Percentiles rank a stretch among this genome's conserved stretches.
These are phyloP conservation scores for Candolleomyces aberdarensis DNA, from an alignment of 768 basidiomycete species.

Conservation along the genomic window DNA sequence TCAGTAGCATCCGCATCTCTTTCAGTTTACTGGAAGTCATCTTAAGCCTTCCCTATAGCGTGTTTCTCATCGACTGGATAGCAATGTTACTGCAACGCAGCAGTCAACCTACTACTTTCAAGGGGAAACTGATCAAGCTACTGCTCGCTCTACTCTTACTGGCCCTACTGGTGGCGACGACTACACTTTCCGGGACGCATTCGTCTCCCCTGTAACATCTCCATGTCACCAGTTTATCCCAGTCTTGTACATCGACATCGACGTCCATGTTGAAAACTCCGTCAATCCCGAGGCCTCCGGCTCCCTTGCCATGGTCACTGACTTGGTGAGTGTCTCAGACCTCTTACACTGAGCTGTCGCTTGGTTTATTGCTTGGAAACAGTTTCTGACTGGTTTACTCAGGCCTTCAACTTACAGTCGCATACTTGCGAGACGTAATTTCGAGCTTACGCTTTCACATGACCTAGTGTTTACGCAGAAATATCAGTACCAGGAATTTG, in stretches of 20 bases:
- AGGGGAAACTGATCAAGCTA: conserved; percentile 20
- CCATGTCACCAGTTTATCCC: conserved; percentile 18
- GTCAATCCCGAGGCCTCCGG: not conserved
- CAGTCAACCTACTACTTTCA: conserved; percentile 25
- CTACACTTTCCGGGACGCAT: conserved; percentile 23
- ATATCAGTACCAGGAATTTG: too few relatives aligned
- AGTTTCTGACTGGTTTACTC: not conserved
- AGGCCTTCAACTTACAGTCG: conserved; percentile 6
- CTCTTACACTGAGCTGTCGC: not conserved
- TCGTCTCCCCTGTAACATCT: conserved; percentile 19
- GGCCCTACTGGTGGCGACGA: conserved; percentile 19
- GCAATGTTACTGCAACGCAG: conserved; percentile 18
- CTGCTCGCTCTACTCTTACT: conserved; percentile 19
- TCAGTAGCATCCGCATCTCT: conserved; percentile 1
- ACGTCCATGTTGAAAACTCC: conserved; percentile 17
- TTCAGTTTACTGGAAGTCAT: not conserved
- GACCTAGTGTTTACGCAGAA: too few relatives aligned
- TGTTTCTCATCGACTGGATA: conserved; percentile 24
- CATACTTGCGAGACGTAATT: not conserved
- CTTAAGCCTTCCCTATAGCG: conserved; percentile 4
- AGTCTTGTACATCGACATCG: conserved; percentile 21
- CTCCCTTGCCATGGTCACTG: not conserved
- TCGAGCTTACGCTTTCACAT: not conserved
- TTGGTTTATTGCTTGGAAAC: not conserved
- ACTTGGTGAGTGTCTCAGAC: not conserved